Conservation (phyloP, 306 rosid species). For the Quercus berberidifolia region DNA sequence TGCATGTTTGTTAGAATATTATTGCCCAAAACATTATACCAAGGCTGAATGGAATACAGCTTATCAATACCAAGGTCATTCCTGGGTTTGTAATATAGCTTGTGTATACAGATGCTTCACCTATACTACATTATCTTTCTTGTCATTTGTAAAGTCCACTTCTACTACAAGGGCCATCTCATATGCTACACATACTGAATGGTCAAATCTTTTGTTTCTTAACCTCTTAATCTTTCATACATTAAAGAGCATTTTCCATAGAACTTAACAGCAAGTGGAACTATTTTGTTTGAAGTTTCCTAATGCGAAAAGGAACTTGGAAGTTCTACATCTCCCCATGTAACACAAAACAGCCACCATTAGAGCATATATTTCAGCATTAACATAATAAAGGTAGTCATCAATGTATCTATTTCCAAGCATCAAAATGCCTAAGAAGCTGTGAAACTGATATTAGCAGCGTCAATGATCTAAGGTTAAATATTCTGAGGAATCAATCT, state of each 20-base stretch:
- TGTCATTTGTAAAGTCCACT: too few relatives aligned
- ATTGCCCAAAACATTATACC: too few relatives aligned
- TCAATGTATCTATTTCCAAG: not conserved
- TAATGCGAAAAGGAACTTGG: too few relatives aligned
- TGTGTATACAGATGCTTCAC: too few relatives aligned
- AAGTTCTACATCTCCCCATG: not conserved
- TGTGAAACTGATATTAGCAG: not conserved
- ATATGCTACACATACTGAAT: too few relatives aligned
- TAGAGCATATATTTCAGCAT: not conserved
- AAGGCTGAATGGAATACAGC: too few relatives aligned
- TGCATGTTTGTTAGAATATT: not conserved
- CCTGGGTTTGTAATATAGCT: too few relatives aligned
- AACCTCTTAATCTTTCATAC: too few relatives aligned
- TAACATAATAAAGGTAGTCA: not conserved
- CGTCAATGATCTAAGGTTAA: not conserved
- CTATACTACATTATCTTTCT: too few relatives aligned
- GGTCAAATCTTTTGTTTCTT: too few relatives aligned
- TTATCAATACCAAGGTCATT: too few relatives aligned
- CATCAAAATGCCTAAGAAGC: not conserved
- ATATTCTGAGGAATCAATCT: not conserved
- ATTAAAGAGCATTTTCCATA: not conserved
- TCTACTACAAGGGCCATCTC: too few relatives aligned
- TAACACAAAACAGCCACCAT: not conserved
- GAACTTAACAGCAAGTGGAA: not conserved
- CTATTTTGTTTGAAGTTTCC: not conserved